Base-by-base conservation (phyloP, 2,329 filamentous ascomycete species). In the Colletotrichum falcatum region DNA sequence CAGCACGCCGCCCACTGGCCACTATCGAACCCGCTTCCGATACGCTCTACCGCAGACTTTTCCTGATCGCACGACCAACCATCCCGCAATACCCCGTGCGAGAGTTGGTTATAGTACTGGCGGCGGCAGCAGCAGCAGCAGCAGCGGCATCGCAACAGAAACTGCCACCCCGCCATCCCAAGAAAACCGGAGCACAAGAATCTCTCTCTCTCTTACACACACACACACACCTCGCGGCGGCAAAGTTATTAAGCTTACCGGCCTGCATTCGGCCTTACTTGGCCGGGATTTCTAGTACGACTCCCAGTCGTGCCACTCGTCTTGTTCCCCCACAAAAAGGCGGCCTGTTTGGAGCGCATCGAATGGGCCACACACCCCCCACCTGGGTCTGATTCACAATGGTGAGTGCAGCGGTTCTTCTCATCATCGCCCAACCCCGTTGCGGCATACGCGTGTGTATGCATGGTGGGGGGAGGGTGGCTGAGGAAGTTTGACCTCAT, bases 321-420 rank as follows among this genome's bases (percentile, higher is more conserved):
- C 39, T 61, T 37, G 39, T 46, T n/a, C 49, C 20, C 67, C 67
- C 66, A 56, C 63, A 62, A 67, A 63, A 61, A 67, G 51, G 67
- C 53, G 58, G 63, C 59, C 64, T 62, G 67, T 70, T 67, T 62
- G 67, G 64, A 67, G 58, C 67, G 67, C 67, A n/a, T 42, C 63
- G 67, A 67, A 70, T 70, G 67, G 67, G 44, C 49, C n/a, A 70
- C 67, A n/a, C n/a, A n/a, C n/a, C n/a, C n/a, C 64, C 67, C 58
- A 70, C 67, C 64, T 51, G 56, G n/a, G 42, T 23, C 23, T 62
- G 64, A 67, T 58, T 67, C 64, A 70, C 49, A 58, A 70, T 70
- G 67, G 67, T 70, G 64, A 70, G 67, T 48, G 37, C 39, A 3
- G 20, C 59, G 48, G 55, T n/a, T 46, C n/a, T 61, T 56, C 49